Percentiles rank a stretch among this genome's conserved stretches.
Conservation (phyloP, 768 basidiomycete species). For the Albatrellus ellisii region DNA sequence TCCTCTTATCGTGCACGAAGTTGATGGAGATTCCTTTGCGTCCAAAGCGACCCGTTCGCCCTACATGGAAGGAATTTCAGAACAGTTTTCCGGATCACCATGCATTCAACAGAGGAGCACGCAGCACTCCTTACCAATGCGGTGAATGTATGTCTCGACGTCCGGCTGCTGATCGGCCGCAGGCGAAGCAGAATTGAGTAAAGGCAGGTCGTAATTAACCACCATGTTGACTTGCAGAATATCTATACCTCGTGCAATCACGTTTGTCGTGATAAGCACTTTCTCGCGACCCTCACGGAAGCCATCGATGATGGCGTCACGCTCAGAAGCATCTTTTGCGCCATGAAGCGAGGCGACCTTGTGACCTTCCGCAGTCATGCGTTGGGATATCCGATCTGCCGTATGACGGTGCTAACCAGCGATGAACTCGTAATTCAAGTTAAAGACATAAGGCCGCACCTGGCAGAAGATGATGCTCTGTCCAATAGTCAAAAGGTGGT, state of each 20-base stretch:
- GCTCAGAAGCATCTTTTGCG: constrained; percentile 79
- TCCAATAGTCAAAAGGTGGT: constrained; percentile 84
- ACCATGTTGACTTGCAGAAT: constrained; percentile 99
- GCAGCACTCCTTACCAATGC: constrained; percentile 58
- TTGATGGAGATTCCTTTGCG: constrained; percentile 95
- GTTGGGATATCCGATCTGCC: constrained; percentile 81
- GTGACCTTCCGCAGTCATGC: constrained; percentile 90
- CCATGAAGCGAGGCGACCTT: constrained; percentile 95
- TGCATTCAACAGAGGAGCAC: not conserved
- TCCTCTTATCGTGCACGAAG: constrained; percentile 85
- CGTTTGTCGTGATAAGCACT: constrained; percentile 97
- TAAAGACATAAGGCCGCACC: not conserved
- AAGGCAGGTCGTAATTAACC: constrained; percentile 95
- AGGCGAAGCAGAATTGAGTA: constrained; percentile 44
- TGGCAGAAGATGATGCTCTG: constrained; percentile 99
- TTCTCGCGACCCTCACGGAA: constrained; percentile 97
- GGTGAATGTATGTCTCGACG: constrained; percentile 94
- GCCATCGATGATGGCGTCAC: constrained; percentile 85
- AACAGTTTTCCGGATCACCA: too few species aligned
- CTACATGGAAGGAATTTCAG: constrained; percentile 26
- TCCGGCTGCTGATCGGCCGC: constrained; percentile 56
- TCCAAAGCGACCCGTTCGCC: constrained; percentile 96
- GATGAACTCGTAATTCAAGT: not conserved
- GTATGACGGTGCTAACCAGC: constrained; percentile 60
- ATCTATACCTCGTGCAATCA: constrained; percentile 96